Base-by-base conservation (phyloP, 495 filamentous ascomycete genomes). In the Astrothelium subdiscretum region DNA sequence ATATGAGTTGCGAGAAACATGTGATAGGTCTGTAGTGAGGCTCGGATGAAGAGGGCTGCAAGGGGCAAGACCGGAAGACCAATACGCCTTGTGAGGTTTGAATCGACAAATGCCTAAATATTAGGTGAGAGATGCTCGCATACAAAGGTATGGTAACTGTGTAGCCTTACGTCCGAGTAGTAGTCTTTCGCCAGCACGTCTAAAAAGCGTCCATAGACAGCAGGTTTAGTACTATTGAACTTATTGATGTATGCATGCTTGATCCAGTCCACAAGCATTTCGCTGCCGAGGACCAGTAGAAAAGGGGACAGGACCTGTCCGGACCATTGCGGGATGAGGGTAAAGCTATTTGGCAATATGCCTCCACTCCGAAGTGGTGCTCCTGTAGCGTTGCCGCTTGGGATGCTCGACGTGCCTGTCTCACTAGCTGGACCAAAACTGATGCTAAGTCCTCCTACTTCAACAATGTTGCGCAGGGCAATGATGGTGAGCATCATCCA, bases 231-330 rank as follows among this genome's bases (percentile, higher is more conserved):
- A 66, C 94, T 95, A 78, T 99, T 99, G 78, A 99, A 99, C 72
- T 99, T 99, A 64, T 84, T 91, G 72, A 97, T 94, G 72, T 96
- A 99, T 13, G 89, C 89, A 69, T 99, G 94, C 72, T 99, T 99
- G 65, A 96, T 76, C 90, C 89, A 97, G 71, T 99, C 94, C 0
- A 99, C 94, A 1, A 96, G 74, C 88, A 96, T 96, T 74, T 99
- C 94, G 31, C 89, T 94, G 12, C 92, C 91, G 10, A 99, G 81
- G 3, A 97, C 94, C 0, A 99, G 80, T 18, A 97, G 74, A 66
- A 99, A 97, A 0, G 94, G 95, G 0, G 89, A 89, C 29, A 97
- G 78, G 0, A 97, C 87, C 69, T 97, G 90, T 0, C 89, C 91
- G 6, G 89, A 83, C 80, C 89, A 96, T 31, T 84, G 84, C 0